Percentiles rank a stretch among this genome's conserved stretches.
These are phyloP conservation scores for Penstemon eatonii DNA, from an alignment of 257 asterid genomes.

Conservation along the genomic window DNA sequence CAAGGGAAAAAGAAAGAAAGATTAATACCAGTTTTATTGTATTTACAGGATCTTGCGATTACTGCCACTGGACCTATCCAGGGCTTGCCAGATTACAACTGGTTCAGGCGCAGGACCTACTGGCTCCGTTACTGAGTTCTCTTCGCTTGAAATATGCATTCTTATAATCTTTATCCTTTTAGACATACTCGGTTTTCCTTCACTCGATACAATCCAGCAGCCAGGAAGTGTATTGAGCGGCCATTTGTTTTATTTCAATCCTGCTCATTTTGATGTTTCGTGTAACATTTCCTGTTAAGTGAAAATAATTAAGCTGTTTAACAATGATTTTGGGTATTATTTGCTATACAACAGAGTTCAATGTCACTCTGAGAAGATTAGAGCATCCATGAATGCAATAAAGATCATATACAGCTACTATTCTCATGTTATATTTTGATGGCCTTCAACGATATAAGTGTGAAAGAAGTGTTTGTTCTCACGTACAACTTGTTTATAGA, in stretches of 20 bases:
- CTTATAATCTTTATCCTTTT: slow-evolving; percentile 8
- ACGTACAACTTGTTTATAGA: not conserved
- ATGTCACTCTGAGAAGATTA: not conserved
- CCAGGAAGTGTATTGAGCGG: too few relatives aligned
- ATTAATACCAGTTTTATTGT: slow-evolving; percentile 1
- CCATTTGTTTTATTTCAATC: too few relatives aligned
- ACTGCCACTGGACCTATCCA: slow-evolving; percentile 82
- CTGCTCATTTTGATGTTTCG: not conserved
- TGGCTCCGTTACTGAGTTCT: slow-evolving; percentile 87
- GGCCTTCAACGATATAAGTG: slow-evolving; percentile 2
- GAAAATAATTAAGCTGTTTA: slow-evolving; percentile 38
- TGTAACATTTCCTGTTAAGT: slow-evolving; percentile 30
- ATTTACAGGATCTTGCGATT: slow-evolving; percentile 75
- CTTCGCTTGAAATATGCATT: slow-evolving; percentile 18
- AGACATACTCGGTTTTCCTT: not conserved
- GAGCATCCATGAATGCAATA: not conserved
- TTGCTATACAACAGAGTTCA: not conserved
- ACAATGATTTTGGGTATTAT: slow-evolving; percentile 18
- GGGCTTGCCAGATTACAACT: slow-evolving; percentile 89
- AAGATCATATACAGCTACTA: not conserved
- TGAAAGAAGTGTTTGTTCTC: slow-evolving; percentile 19
- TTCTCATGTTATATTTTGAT: not conserved
- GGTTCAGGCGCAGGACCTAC: slow-evolving; percentile 99
- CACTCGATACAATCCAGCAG: too few relatives aligned
- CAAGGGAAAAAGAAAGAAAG: not conserved